phyloP scores from a whole-genome alignment of 106 monocot genomes.

The Acorus gramineus region DNA sequence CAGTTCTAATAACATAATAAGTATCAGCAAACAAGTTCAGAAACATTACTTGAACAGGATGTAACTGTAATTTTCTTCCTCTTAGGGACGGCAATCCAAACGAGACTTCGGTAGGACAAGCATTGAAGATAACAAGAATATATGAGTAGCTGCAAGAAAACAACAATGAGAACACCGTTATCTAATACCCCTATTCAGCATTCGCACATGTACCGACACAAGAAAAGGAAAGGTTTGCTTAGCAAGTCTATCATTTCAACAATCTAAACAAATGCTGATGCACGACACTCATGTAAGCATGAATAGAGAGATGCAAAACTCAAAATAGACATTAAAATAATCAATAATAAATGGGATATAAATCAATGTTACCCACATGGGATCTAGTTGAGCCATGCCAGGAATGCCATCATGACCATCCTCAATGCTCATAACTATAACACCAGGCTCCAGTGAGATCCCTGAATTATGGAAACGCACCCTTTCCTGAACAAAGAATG shows the following conservation, averaged over 20 bases:
- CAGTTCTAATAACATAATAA: neutral
- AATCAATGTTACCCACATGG: constrained; percentile 18
- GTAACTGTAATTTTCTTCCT: constrained; percentile 40
- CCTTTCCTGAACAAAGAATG: constrained; percentile 38
- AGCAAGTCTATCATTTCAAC: too few species aligned
- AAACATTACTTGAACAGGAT: constrained; percentile 63
- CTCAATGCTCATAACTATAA: constrained; percentile 76
- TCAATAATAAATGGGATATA: neutral
- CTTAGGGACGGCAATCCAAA: constrained; percentile 33
- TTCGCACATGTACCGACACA: neutral
- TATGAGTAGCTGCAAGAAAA: constrained; percentile 48
- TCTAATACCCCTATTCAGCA: neutral
- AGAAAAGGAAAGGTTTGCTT: too few species aligned
- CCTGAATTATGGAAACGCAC: constrained; percentile 60
- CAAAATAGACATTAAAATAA: neutral
- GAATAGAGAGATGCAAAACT: neutral
- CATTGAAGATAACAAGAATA: constrained; percentile 61
- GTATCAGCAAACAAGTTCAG: neutral
- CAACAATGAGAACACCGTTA: neutral
- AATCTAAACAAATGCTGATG: too few species aligned
- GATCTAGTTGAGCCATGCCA: constrained; percentile 63
- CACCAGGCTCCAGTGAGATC: constrained; percentile 45
- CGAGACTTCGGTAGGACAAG: constrained; percentile 44
- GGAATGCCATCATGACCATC: constrained; percentile 50
- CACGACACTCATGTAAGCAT: neutral